A percentile compares a stretch with the other conserved stretches of the same genome.
Conservation (phyloP, 257 asterid genomes). For the Capsicum chinense region DNA sequence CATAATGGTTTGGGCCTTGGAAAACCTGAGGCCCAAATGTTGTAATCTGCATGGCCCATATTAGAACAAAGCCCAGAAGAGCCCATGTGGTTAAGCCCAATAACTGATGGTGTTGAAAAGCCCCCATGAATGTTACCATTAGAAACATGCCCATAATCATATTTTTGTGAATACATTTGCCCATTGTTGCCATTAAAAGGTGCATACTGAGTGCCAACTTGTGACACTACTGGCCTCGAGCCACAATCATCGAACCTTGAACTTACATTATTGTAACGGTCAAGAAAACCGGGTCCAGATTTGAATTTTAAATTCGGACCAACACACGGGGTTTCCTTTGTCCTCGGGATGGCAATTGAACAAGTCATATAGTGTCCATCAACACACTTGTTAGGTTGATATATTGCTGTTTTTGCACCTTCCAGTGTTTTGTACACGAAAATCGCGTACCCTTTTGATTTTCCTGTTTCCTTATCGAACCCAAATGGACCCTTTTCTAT, state of each 20-base stretch:
- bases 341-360: neutral
- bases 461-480: neutral
- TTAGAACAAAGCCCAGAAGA: neutral
- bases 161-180: neutral
- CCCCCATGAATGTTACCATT: neutral
- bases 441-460: neutral
- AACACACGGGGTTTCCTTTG: too few relatives aligned
- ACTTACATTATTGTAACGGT: neutral
- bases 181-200: too few relatives aligned
- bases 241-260: neutral
- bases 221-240: neutral
- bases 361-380: slow-evolving; percentile 18
- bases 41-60: neutral
- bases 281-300: neutral
- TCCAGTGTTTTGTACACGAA: slow-evolving; percentile 21
- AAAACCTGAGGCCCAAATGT: slow-evolving; percentile 14
- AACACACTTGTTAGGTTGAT: neutral
- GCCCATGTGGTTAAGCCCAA: neutral
- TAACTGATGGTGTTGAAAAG: neutral
- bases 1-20: slow-evolving; percentile 3
- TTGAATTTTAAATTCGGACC: neutral
- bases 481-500: slow-evolving; percentile 27
- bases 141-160: neutral
- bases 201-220: neutral
- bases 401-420: slow-evolving; percentile 10